These are phyloP conservation scores for Alternaria metachromatica DNA, from an alignment of 2,329 filamentous ascomycete species.

Conservation along the genomic window DNA sequence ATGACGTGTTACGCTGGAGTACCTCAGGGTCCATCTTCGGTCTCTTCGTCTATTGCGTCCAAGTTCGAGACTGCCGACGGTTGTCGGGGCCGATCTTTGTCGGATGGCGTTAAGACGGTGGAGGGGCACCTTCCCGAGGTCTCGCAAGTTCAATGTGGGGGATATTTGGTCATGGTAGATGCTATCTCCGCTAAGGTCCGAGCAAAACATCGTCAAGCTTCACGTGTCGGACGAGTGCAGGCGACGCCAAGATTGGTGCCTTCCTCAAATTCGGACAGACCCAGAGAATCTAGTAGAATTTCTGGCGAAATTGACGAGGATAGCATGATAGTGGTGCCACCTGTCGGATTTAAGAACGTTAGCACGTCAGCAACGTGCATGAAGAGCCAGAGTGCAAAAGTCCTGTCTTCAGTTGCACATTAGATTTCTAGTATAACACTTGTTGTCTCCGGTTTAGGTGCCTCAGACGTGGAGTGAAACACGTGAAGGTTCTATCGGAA, in stretches of 20 bases:
- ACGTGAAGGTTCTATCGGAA: not conserved
- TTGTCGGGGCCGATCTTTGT: conserved; percentile 2
- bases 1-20: conserved; percentile 11
- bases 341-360: not conserved
- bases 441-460: not conserved
- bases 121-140: conserved; percentile 7
- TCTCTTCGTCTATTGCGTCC: not conserved
- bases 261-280: not conserved
- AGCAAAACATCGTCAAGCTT: not conserved
- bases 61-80: not conserved
- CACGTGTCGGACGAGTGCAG: not conserved
- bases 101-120: conserved; percentile 10
- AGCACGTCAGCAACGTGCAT: not conserved
- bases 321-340: not conserved
- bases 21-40: not conserved
- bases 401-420: not conserved
- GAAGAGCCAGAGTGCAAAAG: not conserved
- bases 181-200: conserved; percentile 13
- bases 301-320: not conserved
- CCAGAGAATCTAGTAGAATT: not conserved
- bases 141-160: not conserved
- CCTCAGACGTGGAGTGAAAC: not conserved
- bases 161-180: not conserved
- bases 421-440: not conserved
- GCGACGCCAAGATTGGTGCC: not conserved